Percentiles rank a stretch among this genome's conserved stretches.
These are phyloP conservation scores for Daldinia bambusicola DNA, from an alignment of 495 filamentous ascomycete genomes.

Conservation along the genomic window DNA sequence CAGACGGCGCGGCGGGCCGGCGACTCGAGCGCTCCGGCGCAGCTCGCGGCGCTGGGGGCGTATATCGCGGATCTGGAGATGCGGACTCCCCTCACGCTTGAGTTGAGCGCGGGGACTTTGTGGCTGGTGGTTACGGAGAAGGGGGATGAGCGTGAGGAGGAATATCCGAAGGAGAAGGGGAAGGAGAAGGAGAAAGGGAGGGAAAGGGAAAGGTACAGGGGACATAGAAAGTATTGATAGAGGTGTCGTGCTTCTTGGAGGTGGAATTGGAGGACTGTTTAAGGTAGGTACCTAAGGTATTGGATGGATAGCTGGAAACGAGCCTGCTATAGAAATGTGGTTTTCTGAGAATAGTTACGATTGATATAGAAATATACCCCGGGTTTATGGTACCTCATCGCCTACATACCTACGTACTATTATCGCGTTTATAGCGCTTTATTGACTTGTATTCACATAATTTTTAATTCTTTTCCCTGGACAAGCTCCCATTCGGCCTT, in stretches of 20 bases:
- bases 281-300: no score
- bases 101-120: slow-evolving; percentile 39
- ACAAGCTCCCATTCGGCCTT: no score
- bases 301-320: not conserved
- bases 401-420: not conserved
- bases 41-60: slow-evolving; percentile 36
- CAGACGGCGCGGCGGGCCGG: slow-evolving; percentile 10
- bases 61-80: slow-evolving; percentile 36
- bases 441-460: no score
- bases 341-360: no score
- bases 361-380: not conserved
- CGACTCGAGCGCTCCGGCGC: slow-evolving; percentile 22
- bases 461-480: no score
- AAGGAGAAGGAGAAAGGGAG: not conserved
- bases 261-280: no score
- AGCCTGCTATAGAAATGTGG: no score
- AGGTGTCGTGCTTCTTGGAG: no score
- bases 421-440: no score
- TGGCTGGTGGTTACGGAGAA: slow-evolving; percentile 43
- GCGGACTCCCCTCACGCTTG: slow-evolving; percentile 2
- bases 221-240: not conserved
- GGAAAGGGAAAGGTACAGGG: not conserved
- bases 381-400: not conserved
- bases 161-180: not conserved
- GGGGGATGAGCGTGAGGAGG: slow-evolving; percentile 10